Percentiles rank a stretch among this genome's conserved stretches.
Evolutionary conservation across 495 filamentous ascomycete genomes (phyloP).

Genomic region (Penicillium crystallinum): DNA sequence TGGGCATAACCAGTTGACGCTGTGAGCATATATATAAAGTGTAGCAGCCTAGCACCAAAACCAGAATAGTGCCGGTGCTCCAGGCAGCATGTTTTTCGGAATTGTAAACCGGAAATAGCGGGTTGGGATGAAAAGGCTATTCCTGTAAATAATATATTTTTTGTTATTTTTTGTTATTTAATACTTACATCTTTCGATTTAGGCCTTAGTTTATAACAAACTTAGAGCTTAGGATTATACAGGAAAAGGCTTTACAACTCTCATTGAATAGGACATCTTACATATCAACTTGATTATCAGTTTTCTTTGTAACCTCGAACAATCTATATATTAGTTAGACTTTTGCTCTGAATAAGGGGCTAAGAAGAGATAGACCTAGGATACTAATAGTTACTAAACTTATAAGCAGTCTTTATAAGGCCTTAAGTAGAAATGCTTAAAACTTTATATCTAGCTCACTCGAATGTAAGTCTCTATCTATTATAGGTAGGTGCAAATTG

Average conservation of each 20-base stretch:
- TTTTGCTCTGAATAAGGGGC: constrained; percentile 1
- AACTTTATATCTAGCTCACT: no score
- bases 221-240: background rate
- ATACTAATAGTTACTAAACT: background rate
- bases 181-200: background rate
- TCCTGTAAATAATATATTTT: no score
- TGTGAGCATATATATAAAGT: no score
- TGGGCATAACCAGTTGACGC: no score
- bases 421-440: constrained; percentile 6
- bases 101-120: no score
- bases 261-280: background rate
- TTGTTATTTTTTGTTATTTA: no score
- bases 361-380: background rate
- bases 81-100: no score
- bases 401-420: constrained; percentile 1
- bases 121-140: no score
- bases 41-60: no score
- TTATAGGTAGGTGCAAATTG: no score
- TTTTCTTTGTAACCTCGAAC: constrained; percentile 1
- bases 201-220: background rate
- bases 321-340: constrained; percentile 6
- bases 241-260: constrained; percentile 1
- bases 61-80: background rate
- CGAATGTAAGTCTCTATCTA: no score
- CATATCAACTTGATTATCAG: constrained; percentile 2